These are phyloP conservation scores for Penicillium polonicum DNA, from an alignment of 2,329 filamentous ascomycete genomes.

Conservation along the genomic window DNA sequence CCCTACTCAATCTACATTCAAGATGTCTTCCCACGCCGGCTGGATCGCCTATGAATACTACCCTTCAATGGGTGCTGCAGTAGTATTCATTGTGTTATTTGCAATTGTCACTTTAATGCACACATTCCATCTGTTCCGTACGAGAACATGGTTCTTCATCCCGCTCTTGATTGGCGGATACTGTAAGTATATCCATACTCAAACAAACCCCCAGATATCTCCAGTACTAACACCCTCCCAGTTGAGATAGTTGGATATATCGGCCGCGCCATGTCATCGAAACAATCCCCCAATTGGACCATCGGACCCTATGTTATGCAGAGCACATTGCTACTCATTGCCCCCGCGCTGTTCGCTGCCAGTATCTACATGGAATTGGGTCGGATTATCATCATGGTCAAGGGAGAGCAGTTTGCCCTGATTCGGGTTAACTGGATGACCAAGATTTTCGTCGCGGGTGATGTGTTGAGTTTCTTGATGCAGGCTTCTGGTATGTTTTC, in stretches of 20 bases:
- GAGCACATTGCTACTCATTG: conserved; percentile 28
- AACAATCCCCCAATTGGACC: conserved; percentile 31
- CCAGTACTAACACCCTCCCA: conserved; percentile 19
- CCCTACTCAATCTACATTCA: neutral
- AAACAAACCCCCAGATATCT: neutral
- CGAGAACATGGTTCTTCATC: conserved; percentile 29
- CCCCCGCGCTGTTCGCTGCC: conserved; percentile 27
- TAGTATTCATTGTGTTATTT: conserved; percentile 28
- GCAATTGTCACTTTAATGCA: conserved; percentile 18
- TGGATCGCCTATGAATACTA: conserved; percentile 24
- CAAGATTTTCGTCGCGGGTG: conserved; percentile 31
- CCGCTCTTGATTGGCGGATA: conserved; percentile 35
- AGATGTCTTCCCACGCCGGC: neutral
- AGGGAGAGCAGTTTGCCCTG: conserved; percentile 21
- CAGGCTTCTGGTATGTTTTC: conserved; percentile 26
- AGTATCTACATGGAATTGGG: conserved; percentile 32
- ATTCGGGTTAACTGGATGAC: conserved; percentile 28
- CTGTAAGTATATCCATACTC: conserved; percentile 29
- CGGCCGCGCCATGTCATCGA: conserved; percentile 47
- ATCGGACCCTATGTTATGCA: conserved; percentile 29
- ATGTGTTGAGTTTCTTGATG: conserved; percentile 33
- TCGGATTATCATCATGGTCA: conserved; percentile 24
- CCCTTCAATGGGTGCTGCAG: conserved; percentile 26
- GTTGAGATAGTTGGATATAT: conserved; percentile 56
- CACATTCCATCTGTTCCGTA: conserved; percentile 24